Percentiles rank a stretch among this genome's conserved stretches.
phyloP scores from a whole-genome alignment of 148 eudicot species.

The Salicornia ramosissima region DNA sequence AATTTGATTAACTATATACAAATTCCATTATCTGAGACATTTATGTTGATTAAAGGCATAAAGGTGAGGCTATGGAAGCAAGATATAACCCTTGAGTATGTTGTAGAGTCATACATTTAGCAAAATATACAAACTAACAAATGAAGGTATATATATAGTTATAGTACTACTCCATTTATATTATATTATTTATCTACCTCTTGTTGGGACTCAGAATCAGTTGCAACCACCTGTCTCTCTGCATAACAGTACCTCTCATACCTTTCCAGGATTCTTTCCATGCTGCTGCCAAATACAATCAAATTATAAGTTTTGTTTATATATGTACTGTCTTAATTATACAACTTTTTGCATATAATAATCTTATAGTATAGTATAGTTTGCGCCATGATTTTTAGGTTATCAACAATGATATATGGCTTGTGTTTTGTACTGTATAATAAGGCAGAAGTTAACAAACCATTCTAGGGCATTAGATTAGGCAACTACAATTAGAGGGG shows the following conservation, averaged over 20 bases:
- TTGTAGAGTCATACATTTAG: neutral
- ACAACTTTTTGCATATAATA: neutral
- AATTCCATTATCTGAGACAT: no score
- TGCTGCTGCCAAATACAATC: constrained; percentile 35
- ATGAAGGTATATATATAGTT: neutral
- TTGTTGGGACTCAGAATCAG: constrained; percentile 31
- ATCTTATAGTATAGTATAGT: neutral
- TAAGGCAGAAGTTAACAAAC: no score
- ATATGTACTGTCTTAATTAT: no score
- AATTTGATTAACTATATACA: no score
- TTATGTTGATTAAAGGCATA: no score
- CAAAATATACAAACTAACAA: neutral
- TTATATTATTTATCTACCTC: constrained; percentile 31
- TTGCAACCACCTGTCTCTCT: constrained; percentile 40
- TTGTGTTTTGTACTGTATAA: no score
- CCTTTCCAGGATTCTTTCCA: constrained; percentile 72
- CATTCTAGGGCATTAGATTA: no score
- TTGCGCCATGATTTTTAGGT: no score
- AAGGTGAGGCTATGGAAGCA: no score
- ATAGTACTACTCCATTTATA: neutral
- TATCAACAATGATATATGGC: no score
- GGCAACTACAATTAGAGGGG: no score
- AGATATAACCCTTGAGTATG: neutral
- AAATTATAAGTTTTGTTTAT: neutral
- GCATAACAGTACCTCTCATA: constrained; percentile 63